A percentile compares a stretch with the other conserved stretches of the same genome.
Conservation (phyloP, 2,329 filamentous ascomycete species). For the Penicillium olsonii region DNA sequence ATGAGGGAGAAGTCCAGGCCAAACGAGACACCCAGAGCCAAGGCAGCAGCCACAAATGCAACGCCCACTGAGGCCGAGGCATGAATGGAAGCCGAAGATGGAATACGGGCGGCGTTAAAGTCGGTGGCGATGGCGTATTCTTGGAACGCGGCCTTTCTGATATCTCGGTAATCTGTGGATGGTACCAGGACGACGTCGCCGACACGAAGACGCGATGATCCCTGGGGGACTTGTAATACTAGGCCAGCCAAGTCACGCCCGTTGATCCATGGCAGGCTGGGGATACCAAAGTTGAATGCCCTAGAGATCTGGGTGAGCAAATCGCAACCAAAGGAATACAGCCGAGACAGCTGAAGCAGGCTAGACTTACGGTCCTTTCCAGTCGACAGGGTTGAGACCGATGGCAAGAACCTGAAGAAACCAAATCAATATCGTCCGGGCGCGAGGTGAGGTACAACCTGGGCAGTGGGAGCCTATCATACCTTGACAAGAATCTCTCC, state of each 20-base stretch:
- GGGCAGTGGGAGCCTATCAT: background rate
- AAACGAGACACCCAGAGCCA: slow-evolving; percentile 69
- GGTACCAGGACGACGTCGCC: slow-evolving; percentile 65
- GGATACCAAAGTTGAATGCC: slow-evolving; percentile 71
- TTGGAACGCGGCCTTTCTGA: slow-evolving; percentile 71
- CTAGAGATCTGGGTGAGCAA: slow-evolving; percentile 38
- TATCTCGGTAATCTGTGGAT: slow-evolving; percentile 73
- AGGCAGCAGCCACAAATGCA: slow-evolving; percentile 68
- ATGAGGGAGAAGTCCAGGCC: slow-evolving; percentile 62
- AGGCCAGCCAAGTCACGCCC: slow-evolving; percentile 70
- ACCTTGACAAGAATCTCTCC: slow-evolving; percentile 64
- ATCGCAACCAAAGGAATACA: background rate
- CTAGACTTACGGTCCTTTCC: slow-evolving; percentile 66
- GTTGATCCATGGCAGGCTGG: slow-evolving; percentile 66
- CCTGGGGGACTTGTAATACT: slow-evolving; percentile 53
- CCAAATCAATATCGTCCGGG: slow-evolving; percentile 5
- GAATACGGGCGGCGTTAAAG: slow-evolving; percentile 66
- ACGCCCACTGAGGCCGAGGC: slow-evolving; percentile 67
- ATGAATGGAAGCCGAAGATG: slow-evolving; percentile 53
- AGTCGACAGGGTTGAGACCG: slow-evolving; percentile 76
- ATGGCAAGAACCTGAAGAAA: slow-evolving; percentile 54
- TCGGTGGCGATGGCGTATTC: slow-evolving; percentile 66
- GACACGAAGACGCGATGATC: slow-evolving; percentile 52
- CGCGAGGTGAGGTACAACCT: background rate
- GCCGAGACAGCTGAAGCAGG: background rate